Base-by-base conservation (phyloP, 2,329 filamentous ascomycete species). In the Botryotinia globosa region DNA sequence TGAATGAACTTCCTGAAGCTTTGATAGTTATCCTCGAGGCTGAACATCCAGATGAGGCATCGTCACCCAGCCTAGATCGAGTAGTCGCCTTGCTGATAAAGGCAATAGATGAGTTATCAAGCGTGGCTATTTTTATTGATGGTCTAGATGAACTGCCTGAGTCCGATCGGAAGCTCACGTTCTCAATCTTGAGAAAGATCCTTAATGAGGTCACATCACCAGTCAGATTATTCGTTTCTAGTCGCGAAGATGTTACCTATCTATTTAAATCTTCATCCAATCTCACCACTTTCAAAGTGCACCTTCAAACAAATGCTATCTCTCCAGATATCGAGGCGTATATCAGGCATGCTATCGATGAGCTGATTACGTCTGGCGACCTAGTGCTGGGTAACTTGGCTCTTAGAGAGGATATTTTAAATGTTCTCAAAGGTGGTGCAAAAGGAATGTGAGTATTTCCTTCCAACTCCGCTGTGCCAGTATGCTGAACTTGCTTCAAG, bases 381-480 rank as follows among this genome's bases (percentile, higher is more conserved):
- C 0, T 54, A n/a, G 48, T 54, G 48, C 48, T 54, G 48, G 48
- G 48, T n/a, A n/a, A 54, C 0, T 54, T 54, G 25, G 25, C 48
- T 16, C 48, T 54, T 3, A 16, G 1, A 54, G 12, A 54, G 12
- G 48, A 54, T 3, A 54, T 54, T 8, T 16, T 54, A 12, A 54
- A n/a, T n/a, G 48, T 16, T 54, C 48, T 54, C 48, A 54, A 3
- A 7, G 25, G 7, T 54, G 48, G 48, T 54, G 48, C 48, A 3
- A 54, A n/a, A 16, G 48, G 48, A 54, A 54, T 54, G 48, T 54
- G 25, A 54, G 48, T 54, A 2, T n/a, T 1, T 54, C 16, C 25
- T n/a, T n/a, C 12, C 48, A n/a, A 2, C 12, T 4, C 4, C 5
- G 48, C 48, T n/a, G 0, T 54, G 25, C 5, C 3, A 16, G 5